A percentile compares a stretch with the other conserved stretches of the same genome.
Conservation (phyloP, 163 green algal genomes). For the Scenedesmus sp. region DNA sequence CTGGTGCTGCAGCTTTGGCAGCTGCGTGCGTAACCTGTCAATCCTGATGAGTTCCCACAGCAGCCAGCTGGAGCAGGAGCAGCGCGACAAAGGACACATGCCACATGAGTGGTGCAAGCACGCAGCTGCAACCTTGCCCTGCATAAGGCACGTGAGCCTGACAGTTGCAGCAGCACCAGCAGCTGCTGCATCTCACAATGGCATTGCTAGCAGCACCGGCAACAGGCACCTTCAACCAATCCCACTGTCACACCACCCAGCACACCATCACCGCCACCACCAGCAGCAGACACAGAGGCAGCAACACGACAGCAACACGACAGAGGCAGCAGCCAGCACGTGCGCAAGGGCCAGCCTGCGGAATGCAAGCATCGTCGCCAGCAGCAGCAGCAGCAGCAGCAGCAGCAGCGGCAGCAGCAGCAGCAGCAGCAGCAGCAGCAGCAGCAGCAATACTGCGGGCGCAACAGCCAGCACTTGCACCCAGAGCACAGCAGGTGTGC, state of each 20-base stretch:
- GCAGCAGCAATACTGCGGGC: too few relatives aligned
- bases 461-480: background rate
- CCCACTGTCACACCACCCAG: background rate
- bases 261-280: background rate
- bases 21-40: background rate
- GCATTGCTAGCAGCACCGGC: too few relatives aligned
- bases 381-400: background rate
- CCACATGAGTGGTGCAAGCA: background rate
- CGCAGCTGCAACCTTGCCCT: background rate
- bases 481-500: background rate
- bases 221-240: background rate
- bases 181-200: background rate
- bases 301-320: too few relatives aligned
- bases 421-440: too few relatives aligned
- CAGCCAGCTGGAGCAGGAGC: background rate
- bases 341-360: too few relatives aligned
- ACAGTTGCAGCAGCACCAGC: background rate
- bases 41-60: background rate
- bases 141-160: background rate
- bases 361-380: background rate
- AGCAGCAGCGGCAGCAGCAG: too few relatives aligned
- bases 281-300: too few relatives aligned
- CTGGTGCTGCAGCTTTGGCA: conserved; percentile 5
- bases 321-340: too few relatives aligned
- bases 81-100: background rate